Evolutionary conservation across 2,329 filamentous ascomycete genomes (phyloP).

Genomic region (Fusarium circinatum): DNA sequence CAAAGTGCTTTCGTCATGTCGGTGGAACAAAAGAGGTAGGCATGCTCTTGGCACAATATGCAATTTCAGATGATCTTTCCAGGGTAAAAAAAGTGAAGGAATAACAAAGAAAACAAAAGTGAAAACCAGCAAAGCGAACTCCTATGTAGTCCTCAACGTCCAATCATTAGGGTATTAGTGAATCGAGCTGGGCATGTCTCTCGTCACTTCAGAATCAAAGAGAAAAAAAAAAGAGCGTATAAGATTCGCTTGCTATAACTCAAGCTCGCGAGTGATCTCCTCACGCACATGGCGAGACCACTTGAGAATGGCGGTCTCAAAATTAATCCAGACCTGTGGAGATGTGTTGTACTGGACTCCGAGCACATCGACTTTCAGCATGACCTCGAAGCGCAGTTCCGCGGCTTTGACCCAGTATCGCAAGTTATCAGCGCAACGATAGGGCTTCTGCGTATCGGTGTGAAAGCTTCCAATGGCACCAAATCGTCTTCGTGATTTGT

Average conservation of each 20-base stretch:
- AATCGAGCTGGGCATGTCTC: slow-evolving; percentile 5
- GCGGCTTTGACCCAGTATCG: slow-evolving; percentile 97
- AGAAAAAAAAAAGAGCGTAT: not conserved
- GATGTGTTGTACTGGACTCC: slow-evolving; percentile 82
- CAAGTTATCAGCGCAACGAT: slow-evolving; percentile 92
- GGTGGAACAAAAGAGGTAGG: slow-evolving; percentile 9
- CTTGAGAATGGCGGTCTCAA: slow-evolving; percentile 82
- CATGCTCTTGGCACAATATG: slow-evolving; percentile 38
- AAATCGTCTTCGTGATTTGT: slow-evolving; percentile 86
- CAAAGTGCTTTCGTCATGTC: slow-evolving; percentile 24
- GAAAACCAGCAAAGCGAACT: slow-evolving; percentile 38
- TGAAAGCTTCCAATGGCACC: slow-evolving; percentile 90
- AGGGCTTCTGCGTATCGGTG: slow-evolving; percentile 93
- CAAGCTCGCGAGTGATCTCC: slow-evolving; percentile 79
- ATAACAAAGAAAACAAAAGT: slow-evolving; percentile 6
- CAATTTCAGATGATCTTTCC: slow-evolving; percentile 35
- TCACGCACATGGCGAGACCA: slow-evolving; percentile 87
- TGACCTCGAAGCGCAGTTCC: slow-evolving; percentile 91
- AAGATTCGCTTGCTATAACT: slow-evolving; percentile 47
- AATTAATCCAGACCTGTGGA: slow-evolving; percentile 77
- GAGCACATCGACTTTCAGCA: slow-evolving; percentile 84
- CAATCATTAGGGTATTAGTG: slow-evolving; percentile 39
- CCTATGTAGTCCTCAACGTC: slow-evolving; percentile 41
- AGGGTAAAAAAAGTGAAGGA: slow-evolving; percentile 7
- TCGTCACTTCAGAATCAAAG: not conserved